Percentiles rank a stretch among this genome's conserved stretches.
Conservation (phyloP, 352 stramenopile species). For the Phytopythium delawarense region DNA sequence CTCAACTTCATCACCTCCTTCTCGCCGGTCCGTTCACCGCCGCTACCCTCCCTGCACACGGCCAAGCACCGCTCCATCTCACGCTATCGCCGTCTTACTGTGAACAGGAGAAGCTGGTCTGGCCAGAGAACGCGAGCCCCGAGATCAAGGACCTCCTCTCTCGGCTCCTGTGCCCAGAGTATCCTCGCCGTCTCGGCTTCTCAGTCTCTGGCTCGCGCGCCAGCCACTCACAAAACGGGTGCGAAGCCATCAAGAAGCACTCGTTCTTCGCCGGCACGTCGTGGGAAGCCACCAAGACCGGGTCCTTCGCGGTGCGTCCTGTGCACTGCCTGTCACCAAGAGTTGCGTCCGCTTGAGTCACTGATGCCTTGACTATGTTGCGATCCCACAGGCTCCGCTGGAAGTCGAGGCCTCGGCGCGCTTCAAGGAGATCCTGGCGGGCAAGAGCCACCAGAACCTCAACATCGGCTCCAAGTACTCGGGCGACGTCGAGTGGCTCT, state of each 20-base stretch:
- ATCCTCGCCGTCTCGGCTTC: constrained; percentile 52
- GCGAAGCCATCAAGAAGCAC: constrained; percentile 75
- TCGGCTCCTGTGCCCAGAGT: constrained; percentile 54
- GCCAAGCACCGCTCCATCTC: neutral
- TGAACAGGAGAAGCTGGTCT: constrained; percentile 55
- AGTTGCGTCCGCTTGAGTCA: neutral
- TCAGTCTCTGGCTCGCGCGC: constrained; percentile 38
- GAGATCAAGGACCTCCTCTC: constrained; percentile 74
- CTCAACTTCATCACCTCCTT: constrained; percentile 85
- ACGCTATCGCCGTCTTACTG: neutral
- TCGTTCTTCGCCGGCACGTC: constrained; percentile 79
- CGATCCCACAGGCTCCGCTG: constrained; percentile 51
- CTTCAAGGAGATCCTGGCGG: constrained; percentile 71
- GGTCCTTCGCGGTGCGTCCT: constrained; percentile 67
- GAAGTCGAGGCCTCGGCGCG: constrained; percentile 58
- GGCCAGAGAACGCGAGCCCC: constrained; percentile 57
- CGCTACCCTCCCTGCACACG: neutral
- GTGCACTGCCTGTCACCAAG: neutral
- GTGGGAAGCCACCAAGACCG: constrained; percentile 79
- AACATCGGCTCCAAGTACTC: constrained; percentile 74
- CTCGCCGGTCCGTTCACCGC: constrained; percentile 33
- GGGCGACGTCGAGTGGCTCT: constrained; percentile 72
- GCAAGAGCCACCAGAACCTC: constrained; percentile 38
- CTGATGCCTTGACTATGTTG: constrained; percentile 4
- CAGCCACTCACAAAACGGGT: constrained; percentile 42